These are phyloP conservation scores for Entomortierella chlamydospora DNA, from an alignment of 192 early-diverging fungal species.

Conservation along the genomic window DNA sequence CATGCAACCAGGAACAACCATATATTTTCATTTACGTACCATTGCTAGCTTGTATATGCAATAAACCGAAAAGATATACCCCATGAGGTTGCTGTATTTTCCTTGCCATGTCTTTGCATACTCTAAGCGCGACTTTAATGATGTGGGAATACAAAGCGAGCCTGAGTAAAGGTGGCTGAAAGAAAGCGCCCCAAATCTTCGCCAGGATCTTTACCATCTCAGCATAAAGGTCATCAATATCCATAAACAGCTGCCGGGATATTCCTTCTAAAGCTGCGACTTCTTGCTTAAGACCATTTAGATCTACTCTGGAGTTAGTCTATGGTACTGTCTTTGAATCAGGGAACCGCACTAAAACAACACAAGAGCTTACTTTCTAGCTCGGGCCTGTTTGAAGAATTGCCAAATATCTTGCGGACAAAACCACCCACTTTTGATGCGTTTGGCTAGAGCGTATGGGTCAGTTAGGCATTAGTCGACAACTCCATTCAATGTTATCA, in stretches of 20 bases:
- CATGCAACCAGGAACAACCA: neutral
- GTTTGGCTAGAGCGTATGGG: conserved; percentile 20
- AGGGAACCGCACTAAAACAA: no score
- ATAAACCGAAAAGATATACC: conserved; percentile 88
- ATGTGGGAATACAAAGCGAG: no score
- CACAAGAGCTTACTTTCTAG: conserved; percentile 22
- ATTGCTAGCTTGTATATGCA: conserved; percentile 91
- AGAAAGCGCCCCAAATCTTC: neutral
- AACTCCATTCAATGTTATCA: no score
- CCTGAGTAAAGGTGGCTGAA: neutral
- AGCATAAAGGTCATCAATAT: conserved; percentile 85
- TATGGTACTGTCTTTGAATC: no score
- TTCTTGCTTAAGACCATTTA: conserved; percentile 61
- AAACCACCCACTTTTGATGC: conserved; percentile 65
- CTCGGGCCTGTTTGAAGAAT: conserved; percentile 35
- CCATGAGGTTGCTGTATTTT: conserved; percentile 83
- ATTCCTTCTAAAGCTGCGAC: conserved; percentile 73
- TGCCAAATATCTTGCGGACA: conserved; percentile 64
- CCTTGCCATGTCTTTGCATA: conserved; percentile 80
- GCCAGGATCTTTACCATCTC: conserved; percentile 64
- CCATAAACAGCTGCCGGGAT: conserved; percentile 75
- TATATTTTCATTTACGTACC: conserved; percentile 47
- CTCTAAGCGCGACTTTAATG: conserved; percentile 61
- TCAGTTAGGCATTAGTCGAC: no score
- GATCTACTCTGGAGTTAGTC: conserved; percentile 33